These are phyloP conservation scores for Astrothelium macrocarpum DNA, from an alignment of 495 filamentous ascomycete genomes.

Conservation along the genomic window DNA sequence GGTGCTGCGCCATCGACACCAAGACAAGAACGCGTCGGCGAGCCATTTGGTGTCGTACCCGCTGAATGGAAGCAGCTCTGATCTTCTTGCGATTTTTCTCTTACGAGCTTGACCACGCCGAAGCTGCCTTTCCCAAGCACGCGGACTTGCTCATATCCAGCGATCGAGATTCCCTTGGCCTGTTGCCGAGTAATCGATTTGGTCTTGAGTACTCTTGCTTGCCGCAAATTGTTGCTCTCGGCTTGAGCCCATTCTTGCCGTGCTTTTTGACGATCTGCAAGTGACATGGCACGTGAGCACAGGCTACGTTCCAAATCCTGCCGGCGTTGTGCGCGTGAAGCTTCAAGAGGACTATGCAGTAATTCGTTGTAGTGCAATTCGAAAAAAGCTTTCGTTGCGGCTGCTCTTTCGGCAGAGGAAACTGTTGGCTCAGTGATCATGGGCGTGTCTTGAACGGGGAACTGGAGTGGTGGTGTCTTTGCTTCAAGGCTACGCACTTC, in stretches of 20 bases:
- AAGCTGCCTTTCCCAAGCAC: slow-evolving; percentile 95
- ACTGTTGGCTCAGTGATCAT: slow-evolving; percentile 48
- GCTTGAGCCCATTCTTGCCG: slow-evolving; percentile 50
- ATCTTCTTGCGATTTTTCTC: slow-evolving; percentile 40
- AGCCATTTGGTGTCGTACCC: not conserved
- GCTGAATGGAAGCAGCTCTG: slow-evolving; percentile 9
- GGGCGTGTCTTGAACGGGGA: slow-evolving; percentile 34
- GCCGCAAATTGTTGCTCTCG: slow-evolving; percentile 69
- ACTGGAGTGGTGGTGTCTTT: not conserved
- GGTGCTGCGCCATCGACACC: not conserved
- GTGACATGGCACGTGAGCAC: slow-evolving; percentile 38
- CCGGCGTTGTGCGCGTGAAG: slow-evolving; percentile 56
- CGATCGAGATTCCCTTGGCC: slow-evolving; percentile 39
- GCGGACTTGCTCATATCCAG: slow-evolving; percentile 69
- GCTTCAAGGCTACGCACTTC: slow-evolving; percentile 22
- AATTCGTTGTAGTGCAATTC: slow-evolving; percentile 72
- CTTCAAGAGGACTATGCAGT: slow-evolving; percentile 36
- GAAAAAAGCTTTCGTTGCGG: slow-evolving; percentile 75
- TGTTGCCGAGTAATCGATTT: slow-evolving; percentile 38
- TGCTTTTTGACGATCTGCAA: slow-evolving; percentile 45
- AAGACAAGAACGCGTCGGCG: not conserved
- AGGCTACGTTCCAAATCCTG: slow-evolving; percentile 58
- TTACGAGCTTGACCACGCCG: slow-evolving; percentile 78
- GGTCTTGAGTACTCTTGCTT: slow-evolving; percentile 58
- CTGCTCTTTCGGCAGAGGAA: slow-evolving; percentile 63